These are phyloP conservation scores for Solanum megistacrolobum DNA, from an alignment of 257 asterid genomes.

Conservation along the genomic window DNA sequence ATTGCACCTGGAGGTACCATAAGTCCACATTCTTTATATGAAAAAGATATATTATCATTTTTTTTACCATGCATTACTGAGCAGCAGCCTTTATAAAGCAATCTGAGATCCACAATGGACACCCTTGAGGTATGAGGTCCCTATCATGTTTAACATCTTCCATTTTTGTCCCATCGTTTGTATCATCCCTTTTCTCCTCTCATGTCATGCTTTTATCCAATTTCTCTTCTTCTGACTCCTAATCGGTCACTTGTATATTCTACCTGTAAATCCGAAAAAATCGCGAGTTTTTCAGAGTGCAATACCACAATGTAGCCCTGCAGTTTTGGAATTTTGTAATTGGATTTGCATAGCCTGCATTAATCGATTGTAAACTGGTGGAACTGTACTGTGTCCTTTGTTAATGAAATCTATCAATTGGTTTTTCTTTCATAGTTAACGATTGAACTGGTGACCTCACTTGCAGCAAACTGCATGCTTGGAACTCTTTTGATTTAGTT, in stretches of 20 bases:
- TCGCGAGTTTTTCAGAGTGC: neutral
- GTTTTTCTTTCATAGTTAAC: neutral
- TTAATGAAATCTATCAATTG: neutral
- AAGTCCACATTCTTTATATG: neutral
- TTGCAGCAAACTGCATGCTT: neutral
- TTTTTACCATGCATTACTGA: neutral
- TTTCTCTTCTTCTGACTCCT: neutral
- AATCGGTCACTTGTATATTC: neutral
- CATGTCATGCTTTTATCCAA: neutral
- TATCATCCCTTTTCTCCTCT: neutral
- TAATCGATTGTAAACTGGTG: neutral
- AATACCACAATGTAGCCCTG: neutral
- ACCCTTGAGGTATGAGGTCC: neutral
- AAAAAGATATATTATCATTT: neutral
- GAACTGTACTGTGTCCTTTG: neutral
- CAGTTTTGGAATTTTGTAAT: neutral
- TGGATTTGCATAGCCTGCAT: neutral
- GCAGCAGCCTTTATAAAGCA: neutral
- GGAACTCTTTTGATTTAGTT: neutral
- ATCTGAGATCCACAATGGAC: neutral
- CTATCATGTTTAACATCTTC: neutral
- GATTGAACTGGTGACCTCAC: neutral
- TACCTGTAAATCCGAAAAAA: neutral
- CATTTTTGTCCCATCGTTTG: neutral
- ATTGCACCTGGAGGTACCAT: neutral